Base-by-base conservation (phyloP, 2,329 filamentous ascomycete genomes). In the Hymenoscyphus fraxineus region DNA sequence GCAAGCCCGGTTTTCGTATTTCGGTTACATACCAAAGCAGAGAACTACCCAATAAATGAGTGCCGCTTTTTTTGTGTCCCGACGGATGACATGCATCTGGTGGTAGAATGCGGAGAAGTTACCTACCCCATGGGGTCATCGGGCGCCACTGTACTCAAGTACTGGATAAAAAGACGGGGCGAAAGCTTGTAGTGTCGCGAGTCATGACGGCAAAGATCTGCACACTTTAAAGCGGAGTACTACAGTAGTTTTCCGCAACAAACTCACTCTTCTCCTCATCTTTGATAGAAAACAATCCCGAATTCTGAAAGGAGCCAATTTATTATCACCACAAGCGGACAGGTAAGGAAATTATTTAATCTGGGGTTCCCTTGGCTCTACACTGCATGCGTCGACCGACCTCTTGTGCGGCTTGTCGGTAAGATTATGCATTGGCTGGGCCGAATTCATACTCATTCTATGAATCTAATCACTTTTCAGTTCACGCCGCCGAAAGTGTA, bases 381-480 rank as follows among this genome's bases (percentile, higher is more conserved):
- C 55, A 57, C 55, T 35, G 15, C 55, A 57, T 57, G 55, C 55
- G 55, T 57, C 55, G 55, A 31, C 55, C 55, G 31, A 57, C 55
- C 16, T 57, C 55, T 32, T 57, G 55, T 27, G 55, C n/a, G 5
- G 55, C 55, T 38, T 57, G 55, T 38, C 55, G 55, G 55, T 57
- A 57, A 31, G 55, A 22, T 27, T 27, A 22, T 35, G 47, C 27
- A 12, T 57, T 57, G 22, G n/a, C 6, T n/a, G 13, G 15, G 1
- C 55, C 55, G 31, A 57, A 15, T n/a, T 3, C 35, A 57, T 32
- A 16, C n/a, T 13, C 27, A 15, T 31, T 13, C 10, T 2, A 59
- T 16, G 15, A 35, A 39, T 39, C 35, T 41, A 22, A 39, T 19
- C 38, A 38, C 39, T 16, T 6, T 35, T 16, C 16, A 59, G 57